Base-by-base conservation (phyloP, 768 basidiomycete species). In the Auriscalpium vulgare region DNA sequence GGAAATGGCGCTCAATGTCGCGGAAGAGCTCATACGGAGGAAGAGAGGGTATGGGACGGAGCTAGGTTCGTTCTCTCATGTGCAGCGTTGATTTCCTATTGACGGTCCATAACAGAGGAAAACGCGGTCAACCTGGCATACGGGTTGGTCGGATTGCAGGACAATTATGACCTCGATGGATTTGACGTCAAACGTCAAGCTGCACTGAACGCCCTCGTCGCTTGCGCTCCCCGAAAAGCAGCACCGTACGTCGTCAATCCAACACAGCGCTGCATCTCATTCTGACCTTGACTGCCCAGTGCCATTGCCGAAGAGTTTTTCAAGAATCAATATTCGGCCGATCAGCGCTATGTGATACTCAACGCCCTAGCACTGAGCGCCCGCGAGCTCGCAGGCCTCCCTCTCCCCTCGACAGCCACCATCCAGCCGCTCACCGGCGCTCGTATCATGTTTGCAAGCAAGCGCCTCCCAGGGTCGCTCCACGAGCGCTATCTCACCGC, bases 221-320 rank as follows among this genome's bases (percentile, higher is more conserved):
- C 79, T 4, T 93, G 88, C 58, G 83, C 82, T 57, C 97, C 97
- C 2, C 72, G 74, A 29, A 83, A 83, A 54, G 83, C 87, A 44
- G 85, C 92, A 1, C 87, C 85, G 95, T 98, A 67, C 65, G 93
- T 80, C 56, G 37, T 37, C 6, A 45, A 29, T 50, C 43, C 17
- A 11, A 38, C 7, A 43, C 4, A 13, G 51, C 8, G 40, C 17
- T 17, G 35, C 17, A 14, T 51, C 16, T 46, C 37, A 40, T 43
- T 49, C 49, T 56, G 19, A 55, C 37, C 16, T 36, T 5, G 10
- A 16, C 47, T 52, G 21, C 37, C 10, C 65, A 97, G 95, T 3
- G 78, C 82, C 37, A 74, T 97, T 10, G 84, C 91, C 52, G 92
- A 95, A 67, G 91, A 97, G 65, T 95, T 93, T 70, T 99, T 98